Percentiles rank a stretch among this genome's conserved stretches.
Evolutionary conservation across 1,139 yeast species (phyloP).

Genomic region (Diutina catenulata): DNA sequence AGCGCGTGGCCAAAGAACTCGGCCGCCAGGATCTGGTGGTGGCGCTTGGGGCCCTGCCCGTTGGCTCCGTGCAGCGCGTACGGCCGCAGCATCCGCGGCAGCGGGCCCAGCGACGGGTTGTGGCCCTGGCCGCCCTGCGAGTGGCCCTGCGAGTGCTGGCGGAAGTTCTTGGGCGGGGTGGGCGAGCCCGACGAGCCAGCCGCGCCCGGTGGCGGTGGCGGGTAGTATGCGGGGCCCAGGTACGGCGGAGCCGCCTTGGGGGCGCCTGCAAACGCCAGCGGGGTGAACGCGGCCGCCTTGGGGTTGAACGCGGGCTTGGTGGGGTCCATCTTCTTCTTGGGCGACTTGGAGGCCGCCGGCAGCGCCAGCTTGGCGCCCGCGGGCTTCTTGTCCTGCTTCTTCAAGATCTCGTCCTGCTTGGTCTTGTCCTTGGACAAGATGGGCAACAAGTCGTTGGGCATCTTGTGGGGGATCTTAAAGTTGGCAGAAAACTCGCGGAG

Average conservation of each 20-base stretch:
- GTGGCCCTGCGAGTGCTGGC: background rate
- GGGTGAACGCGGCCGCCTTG: constrained; percentile 2
- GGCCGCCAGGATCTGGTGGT: constrained; percentile 30
- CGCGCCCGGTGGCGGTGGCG: background rate
- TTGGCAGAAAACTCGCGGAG: constrained; percentile 72
- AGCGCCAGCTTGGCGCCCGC: no score
- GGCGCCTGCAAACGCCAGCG: background rate
- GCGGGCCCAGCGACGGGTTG: background rate
- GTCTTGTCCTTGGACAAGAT: constrained; percentile 57
- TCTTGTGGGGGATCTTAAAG: constrained; percentile 63
- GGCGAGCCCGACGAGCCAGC: background rate
- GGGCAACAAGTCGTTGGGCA: constrained; percentile 70
- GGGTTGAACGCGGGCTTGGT: constrained; percentile 4
- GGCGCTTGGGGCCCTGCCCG: constrained; percentile 16
- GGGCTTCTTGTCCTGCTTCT: constrained; percentile 17
- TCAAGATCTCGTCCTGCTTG: constrained; percentile 49
- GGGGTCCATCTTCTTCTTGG: no score
- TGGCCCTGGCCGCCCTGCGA: background rate
- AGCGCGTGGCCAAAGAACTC: constrained; percentile 38
- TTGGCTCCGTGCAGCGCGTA: background rate
- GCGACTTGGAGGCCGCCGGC: no score
- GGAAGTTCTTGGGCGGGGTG: constrained; percentile 2
- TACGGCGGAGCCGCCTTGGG: background rate
- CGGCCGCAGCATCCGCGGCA: background rate
- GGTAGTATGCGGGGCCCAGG: background rate